Evolutionary conservation across 106 monocot species (phyloP), one percentile per base, ranked within the genome.

Genomic region (Cymbidium sinense): DNA sequence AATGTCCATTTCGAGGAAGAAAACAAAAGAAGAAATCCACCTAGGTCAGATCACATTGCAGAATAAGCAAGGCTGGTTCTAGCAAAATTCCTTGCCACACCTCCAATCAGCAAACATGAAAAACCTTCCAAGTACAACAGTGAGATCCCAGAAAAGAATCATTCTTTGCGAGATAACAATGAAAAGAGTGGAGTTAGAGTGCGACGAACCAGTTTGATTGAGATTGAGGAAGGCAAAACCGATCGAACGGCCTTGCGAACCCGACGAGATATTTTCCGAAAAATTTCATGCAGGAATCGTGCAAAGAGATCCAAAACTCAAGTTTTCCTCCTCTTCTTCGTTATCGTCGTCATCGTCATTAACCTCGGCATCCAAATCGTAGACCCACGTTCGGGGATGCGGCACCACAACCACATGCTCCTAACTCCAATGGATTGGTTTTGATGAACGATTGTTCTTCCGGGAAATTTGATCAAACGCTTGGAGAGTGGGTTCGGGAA

Each of bases 261-360:
- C 51, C 84, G 83, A 31, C 89, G 84, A 3, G 98, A 98, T 39
- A 90, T 78, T 78, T 86, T 98, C 17, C 84, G 41, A 82, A 92
- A 98, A n/a, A 90, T 55, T 44, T 87, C 90, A 36, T 85, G 75
- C 2, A 94, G 75, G 62, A 98, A 92, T 34, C 83, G 75, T 25
- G 77, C 94, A 6, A 98, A 73, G 37, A 94, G 81, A 83, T 98
- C 98, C 84, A 94, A 84, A 79, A 94, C 94, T 67, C 88, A 13
- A 15, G 6, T 9, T 9, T 9, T 47, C 76, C 34, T 98, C 94
- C 0, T 94, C 90, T 18, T 90, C 86, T 5, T 92, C 91, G 25
- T 87, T 91, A 0, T 86, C 93, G 0, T 90, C 89, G 0, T 88
- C 91, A 3, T 90, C 91, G 0, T 88, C 91, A 5, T 82, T 87